Percentiles rank a stretch among this genome's conserved stretches.
phyloP scores from a whole-genome alignment of 192 early-diverging fungal genomes.

The Podila verticillata region DNA sequence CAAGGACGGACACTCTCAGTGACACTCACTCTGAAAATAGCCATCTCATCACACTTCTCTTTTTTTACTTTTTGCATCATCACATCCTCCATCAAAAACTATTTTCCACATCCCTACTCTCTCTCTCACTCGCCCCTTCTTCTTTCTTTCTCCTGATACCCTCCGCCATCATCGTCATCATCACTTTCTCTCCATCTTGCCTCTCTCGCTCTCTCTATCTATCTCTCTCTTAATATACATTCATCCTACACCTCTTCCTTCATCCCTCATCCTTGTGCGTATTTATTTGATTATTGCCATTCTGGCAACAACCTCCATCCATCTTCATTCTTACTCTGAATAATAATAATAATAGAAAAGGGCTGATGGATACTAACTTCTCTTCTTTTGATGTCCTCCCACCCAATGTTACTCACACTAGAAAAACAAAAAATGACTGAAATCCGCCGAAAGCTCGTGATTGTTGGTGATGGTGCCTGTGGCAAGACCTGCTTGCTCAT shows the following conservation, averaged over 20 bases:
- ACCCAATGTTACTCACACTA: neutral
- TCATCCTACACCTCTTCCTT: neutral
- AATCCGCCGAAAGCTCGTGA: constrained; percentile 82
- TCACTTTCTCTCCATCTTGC: neutral
- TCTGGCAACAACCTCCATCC: no score
- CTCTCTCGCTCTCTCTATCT: neutral
- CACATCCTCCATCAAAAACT: neutral
- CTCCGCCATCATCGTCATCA: neutral
- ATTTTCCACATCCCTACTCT: constrained; percentile 4
- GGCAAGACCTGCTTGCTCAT: constrained; percentile 90
- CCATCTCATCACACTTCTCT: neutral
- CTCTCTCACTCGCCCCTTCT: neutral
- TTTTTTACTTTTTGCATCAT: neutral
- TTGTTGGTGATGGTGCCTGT: constrained; percentile 90
- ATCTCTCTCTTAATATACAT: neutral
- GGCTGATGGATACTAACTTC: no score
- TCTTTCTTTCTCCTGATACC: neutral
- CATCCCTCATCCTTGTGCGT: constrained; percentile 4
- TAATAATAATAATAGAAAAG: no score
- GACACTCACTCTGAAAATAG: neutral
- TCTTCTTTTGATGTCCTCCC: neutral
- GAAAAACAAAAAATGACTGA: constrained; percentile 58
- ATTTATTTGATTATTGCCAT: neutral
- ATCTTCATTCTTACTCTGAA: no score
- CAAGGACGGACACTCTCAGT: no score